A percentile compares a stretch with the other conserved stretches of the same genome.
Evolutionary conservation across 2,329 filamentous ascomycete genomes (phyloP).

Genomic region (Ceratocystis colombiana): DNA sequence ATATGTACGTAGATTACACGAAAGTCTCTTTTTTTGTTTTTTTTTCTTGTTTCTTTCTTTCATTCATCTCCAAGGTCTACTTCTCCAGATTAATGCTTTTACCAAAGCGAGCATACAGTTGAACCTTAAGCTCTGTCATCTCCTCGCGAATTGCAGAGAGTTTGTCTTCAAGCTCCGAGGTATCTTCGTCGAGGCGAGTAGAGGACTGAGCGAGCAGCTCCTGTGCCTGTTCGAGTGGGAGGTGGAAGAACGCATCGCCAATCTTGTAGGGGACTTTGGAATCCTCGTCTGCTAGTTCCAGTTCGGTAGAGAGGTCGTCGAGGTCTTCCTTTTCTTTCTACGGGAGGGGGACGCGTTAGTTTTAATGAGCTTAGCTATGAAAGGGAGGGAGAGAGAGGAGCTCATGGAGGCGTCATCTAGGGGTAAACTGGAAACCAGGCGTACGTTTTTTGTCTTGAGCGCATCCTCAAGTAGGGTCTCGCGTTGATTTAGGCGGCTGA

Average conservation of each 20-base stretch:
- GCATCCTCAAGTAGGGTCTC: conserved; percentile 71
- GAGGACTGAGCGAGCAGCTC: conserved; percentile 66
- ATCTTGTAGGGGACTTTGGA: conserved; percentile 95
- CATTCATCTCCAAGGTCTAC: conserved; percentile 22
- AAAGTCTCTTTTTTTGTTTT: neutral
- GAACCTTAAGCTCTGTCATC: conserved; percentile 81
- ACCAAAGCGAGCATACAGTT: conserved; percentile 88
- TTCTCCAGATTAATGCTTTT: conserved; percentile 87
- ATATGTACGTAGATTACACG: neutral
- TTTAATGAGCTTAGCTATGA: neutral
- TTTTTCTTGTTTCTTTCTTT: neutral
- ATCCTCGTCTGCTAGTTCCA: conserved; percentile 92
- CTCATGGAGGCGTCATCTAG: neutral
- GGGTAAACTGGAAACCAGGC: conserved; percentile 30
- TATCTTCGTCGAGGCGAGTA: conserved; percentile 64
- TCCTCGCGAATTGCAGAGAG: conserved; percentile 67
- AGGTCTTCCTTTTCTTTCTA: conserved; percentile 98
- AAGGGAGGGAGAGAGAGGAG: too few relatives aligned
- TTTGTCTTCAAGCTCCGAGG: conserved; percentile 65
- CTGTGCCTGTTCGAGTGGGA: conserved; percentile 76
- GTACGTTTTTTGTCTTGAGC: conserved; percentile 65
- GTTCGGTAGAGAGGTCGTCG: conserved; percentile 79
- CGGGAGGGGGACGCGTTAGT: conserved; percentile 19
- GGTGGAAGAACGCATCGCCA: conserved; percentile 85
- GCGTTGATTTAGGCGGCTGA: conserved; percentile 86